Conservation (phyloP, 495 filamentous ascomycete genomes). For the Elaphomyces granulatus region DNA sequence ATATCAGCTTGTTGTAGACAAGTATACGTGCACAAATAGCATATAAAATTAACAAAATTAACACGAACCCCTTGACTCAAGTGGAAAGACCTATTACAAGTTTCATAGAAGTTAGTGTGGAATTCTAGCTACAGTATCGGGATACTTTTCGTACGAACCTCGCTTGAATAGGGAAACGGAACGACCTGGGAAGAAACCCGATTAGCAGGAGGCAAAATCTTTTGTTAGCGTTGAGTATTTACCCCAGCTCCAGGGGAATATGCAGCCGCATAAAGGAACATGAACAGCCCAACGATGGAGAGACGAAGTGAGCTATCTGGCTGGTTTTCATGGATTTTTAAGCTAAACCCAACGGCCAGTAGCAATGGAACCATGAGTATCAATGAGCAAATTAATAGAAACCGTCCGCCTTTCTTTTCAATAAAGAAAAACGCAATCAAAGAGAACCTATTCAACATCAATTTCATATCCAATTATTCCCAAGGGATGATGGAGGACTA, state of each 20-base stretch:
- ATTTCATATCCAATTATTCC: slow-evolving; percentile 11
- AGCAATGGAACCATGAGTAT: slow-evolving; percentile 9
- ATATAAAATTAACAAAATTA: no score
- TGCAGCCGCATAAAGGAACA: slow-evolving; percentile 10
- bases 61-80: slow-evolving; percentile 3
- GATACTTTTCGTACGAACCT: no score
- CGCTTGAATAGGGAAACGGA: slow-evolving; percentile 12
- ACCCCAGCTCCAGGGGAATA: slow-evolving; percentile 12
- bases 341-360: slow-evolving; percentile 6
- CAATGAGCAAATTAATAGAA: slow-evolving; percentile 7
- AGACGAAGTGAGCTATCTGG: slow-evolving; percentile 1
- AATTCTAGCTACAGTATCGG: no score
- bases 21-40: background rate
- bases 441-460: slow-evolving; percentile 5
- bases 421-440: slow-evolving; percentile 10
- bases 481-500: slow-evolving; percentile 3
- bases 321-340: slow-evolving; percentile 1
- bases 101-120: no score
- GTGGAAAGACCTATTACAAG: slow-evolving; percentile 9
- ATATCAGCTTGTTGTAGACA: no score
- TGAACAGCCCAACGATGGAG: slow-evolving; percentile 4
- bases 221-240: no score
- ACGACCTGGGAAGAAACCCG: no score
- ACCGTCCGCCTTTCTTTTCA: slow-evolving; percentile 11
- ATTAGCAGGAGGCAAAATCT: no score